Evolutionary conservation across 2,329 filamentous ascomycete species (phyloP), one percentile per base, ranked within the genome.

Genomic region (Trichophyton verrucosum): DNA sequence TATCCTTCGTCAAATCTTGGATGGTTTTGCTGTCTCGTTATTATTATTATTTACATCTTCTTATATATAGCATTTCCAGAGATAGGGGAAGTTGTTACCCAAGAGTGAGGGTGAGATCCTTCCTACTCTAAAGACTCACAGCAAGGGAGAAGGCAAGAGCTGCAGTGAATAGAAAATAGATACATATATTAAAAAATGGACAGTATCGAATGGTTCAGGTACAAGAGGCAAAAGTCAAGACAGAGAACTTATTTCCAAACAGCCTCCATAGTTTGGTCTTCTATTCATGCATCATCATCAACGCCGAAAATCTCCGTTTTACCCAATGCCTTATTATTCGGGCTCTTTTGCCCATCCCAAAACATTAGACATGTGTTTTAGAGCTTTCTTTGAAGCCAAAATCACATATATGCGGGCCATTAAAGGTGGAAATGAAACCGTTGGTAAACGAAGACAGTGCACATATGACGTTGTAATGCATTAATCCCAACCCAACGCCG

Each of bases 241-340:
- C 24, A 55, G 33, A 36, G 38, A 30, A 33, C 8, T 3, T 36
- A 49, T 33, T 17, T 55, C 49, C 49, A 55, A 38, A 55, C 27
- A 55, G 49, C 49, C 49, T 55, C 49, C 30, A 36, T 55, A 15
- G 22, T 55, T 33, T 20, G 33, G 30, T 55, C 24, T 55, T 55
- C 49, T 55, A 55, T 55, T 36, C 49, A 55, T 55, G 49, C 49
- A 55, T 55, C 49, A 55, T 55, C 49, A 20, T 55, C 30, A 55
- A 55, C 49, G 49, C 49, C 49, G 17, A 27, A 55, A 36, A 27
- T 36, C 49, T 30, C 49, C 49, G 33, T 55, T 33, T 33, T 13
- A 55, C 49, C 49, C 30, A 36, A 22, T 33, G 30, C 24, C 49
- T 53, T 33, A 36, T 53, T 33, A 36, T 55, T 55, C 49, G n/a